Evolutionary conservation across 331 rosid genomes (phyloP).

Genomic region (Quercus lobata): DNA sequence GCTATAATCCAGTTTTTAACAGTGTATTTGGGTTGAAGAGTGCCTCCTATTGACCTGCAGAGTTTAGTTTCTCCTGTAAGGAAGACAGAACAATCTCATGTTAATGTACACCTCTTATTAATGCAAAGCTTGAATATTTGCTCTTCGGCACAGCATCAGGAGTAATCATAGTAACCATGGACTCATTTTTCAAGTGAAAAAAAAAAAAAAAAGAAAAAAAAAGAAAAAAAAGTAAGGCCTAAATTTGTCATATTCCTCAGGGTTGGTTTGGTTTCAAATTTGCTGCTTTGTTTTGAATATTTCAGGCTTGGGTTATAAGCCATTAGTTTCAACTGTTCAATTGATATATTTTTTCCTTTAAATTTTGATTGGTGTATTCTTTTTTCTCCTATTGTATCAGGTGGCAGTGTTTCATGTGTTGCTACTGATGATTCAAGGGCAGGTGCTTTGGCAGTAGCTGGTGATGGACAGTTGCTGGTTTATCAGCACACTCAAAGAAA

Average conservation of each 20-base stretch:
- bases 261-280: background rate
- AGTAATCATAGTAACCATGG: background rate
- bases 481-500: conserved; percentile 31
- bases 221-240: background rate
- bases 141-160: background rate
- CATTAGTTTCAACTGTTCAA: background rate
- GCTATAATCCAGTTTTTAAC: background rate
- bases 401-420: conserved; percentile 51
- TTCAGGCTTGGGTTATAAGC: background rate
- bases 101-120: background rate
- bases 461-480: conserved; percentile 45
- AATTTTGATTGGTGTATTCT: background rate
- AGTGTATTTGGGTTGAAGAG: background rate
- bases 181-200: background rate
- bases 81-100: background rate
- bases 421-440: conserved; percentile 56
- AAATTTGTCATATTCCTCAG: background rate
- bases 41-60: background rate
- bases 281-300: background rate
- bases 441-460: conserved; percentile 63
- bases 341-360: background rate
- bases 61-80: background rate
- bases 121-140: background rate
- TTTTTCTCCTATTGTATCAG: conserved; percentile 20
- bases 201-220: background rate